Percentiles rank a stretch among this genome's conserved stretches.
These are phyloP conservation scores for Boletus rex-veris DNA, from an alignment of 768 basidiomycete genomes.

Conservation along the genomic window DNA sequence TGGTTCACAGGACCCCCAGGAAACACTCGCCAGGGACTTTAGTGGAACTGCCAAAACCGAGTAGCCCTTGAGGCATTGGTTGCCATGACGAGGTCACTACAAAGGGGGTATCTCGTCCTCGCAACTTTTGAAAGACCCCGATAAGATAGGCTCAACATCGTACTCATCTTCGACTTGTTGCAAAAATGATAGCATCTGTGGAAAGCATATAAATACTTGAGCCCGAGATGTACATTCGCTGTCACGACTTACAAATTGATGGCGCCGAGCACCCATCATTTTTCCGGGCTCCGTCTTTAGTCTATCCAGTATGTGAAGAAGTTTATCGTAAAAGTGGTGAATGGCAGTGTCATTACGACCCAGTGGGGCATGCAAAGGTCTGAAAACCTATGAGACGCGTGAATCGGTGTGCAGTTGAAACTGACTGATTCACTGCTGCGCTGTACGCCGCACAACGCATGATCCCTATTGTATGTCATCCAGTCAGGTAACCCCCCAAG, in stretches of 20 bases:
- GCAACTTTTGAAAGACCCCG: neutral
- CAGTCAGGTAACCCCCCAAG: neutral
- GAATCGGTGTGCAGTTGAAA: neutral
- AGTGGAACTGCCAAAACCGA: too few species aligned
- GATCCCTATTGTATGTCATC: constrained; percentile 39
- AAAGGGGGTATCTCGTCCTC: neutral
- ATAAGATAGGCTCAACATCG: constrained; percentile 7
- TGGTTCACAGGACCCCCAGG: too few species aligned
- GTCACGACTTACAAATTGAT: constrained; percentile 55
- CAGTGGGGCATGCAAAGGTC: constrained; percentile 43
- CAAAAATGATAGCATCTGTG: constrained; percentile 64
- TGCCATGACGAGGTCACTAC: neutral
- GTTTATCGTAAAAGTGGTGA: constrained; percentile 84
- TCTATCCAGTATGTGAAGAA: constrained; percentile 66
- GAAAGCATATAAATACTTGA: constrained; percentile 5
- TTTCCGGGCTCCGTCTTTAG: constrained; percentile 78
- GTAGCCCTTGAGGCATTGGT: neutral
- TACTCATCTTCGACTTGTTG: constrained; percentile 56
- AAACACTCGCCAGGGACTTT: too few species aligned
- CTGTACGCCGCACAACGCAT: constrained; percentile 70
- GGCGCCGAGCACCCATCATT: constrained; percentile 64
- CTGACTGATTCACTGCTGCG: constrained; percentile 48
- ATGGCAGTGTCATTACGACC: constrained; percentile 60
- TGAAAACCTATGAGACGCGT: constrained; percentile 16
- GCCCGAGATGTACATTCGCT: neutral